These are phyloP conservation scores for Daldinia sp. DNA, from an alignment of 2,329 filamentous ascomycete genomes.

Conservation along the genomic window DNA sequence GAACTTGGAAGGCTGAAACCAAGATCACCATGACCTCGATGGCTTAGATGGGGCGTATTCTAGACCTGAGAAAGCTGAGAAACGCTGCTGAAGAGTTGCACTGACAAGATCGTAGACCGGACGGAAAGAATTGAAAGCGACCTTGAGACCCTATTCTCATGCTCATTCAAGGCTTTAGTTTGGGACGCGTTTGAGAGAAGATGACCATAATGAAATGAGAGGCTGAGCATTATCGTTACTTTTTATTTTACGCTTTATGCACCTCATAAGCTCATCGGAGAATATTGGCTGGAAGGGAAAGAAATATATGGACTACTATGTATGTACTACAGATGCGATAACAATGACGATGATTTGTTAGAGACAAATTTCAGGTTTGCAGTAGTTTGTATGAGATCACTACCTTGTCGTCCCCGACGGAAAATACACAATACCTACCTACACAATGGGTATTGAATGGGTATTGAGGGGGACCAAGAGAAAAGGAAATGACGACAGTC, in stretches of 20 bases:
- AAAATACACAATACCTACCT: neutral
- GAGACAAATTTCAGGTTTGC: neutral
- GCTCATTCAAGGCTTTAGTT: conserved; percentile 15
- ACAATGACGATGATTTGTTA: conserved; percentile 11
- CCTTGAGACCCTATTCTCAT: conserved; percentile 24
- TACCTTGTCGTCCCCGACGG: neutral
- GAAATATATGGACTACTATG: neutral
- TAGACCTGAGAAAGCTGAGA: conserved; percentile 14
- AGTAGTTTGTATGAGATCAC: conserved; percentile 22
- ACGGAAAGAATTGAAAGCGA: conserved; percentile 10
- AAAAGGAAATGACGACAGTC: conserved; percentile 40
- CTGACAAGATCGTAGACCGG: conserved; percentile 8
- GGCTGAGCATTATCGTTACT: conserved; percentile 13
- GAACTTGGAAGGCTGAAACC: conserved; percentile 25
- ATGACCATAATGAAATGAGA: conserved; percentile 16
- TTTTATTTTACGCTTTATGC: conserved; percentile 20
- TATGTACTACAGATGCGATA: conserved; percentile 1
- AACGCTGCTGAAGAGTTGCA: conserved; percentile 19
- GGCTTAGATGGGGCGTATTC: conserved; percentile 20
- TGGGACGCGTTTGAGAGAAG: conserved; percentile 34
- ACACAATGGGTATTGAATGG: neutral
- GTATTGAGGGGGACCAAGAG: conserved; percentile 16
- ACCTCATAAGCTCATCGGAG: conserved; percentile 3
- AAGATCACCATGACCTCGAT: conserved; percentile 24
- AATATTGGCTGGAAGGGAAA: conserved; percentile 5